Evolutionary conservation across 202 grass and related monocot species (phyloP), one percentile per base, ranked within the genome.

Genomic region (Panicum virgatum): DNA sequence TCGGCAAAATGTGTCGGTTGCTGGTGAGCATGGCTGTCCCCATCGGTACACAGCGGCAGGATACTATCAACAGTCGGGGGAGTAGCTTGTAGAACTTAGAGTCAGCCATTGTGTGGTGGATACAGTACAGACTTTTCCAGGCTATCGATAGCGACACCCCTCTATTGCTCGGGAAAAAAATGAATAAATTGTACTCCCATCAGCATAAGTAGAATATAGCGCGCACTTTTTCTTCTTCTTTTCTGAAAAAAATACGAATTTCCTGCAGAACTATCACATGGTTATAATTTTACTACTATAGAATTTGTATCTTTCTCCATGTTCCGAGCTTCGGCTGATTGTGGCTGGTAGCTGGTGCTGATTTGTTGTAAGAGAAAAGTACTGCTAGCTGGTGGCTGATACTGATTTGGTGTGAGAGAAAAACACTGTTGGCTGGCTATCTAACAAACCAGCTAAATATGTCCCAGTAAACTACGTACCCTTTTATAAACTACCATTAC

Each of bases 1-100:
- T 68, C 46, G 50, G 34, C 65, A 46, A 82, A 73, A 73, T 85
- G 81, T 64, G 82, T 89, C 87, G 78, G 78, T 72, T 51, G 86
- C 82, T 76, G 25, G 29, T 85, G 78, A 59, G 66, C 72, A 85
- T 78, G 47, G 66, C 12, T 51, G 87, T 89, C 82, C 5, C 66
- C 66, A 2, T 89, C 82, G 11, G 12, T 72, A 85, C 83, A 78
- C 57, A 72, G 5, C 45, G 37, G 53, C 44, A 69, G 34, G 69
- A 65, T 75, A 54, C 77, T 80, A 84, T 63, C 86, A 16, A 9
- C 40, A 80, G 19, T 26, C 7, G 66, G 12, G 45, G 58, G 3
- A 39, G 76, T 14, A 27, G 66, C 48, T 57, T 43, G 77, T 78
- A 39, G 38, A 59, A 18, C 16, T 34, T 69, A 19, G 12, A 52